Evolutionary conservation across 2,329 filamentous ascomycete species (phyloP).

Genomic region (Calonectria naviculata): DNA sequence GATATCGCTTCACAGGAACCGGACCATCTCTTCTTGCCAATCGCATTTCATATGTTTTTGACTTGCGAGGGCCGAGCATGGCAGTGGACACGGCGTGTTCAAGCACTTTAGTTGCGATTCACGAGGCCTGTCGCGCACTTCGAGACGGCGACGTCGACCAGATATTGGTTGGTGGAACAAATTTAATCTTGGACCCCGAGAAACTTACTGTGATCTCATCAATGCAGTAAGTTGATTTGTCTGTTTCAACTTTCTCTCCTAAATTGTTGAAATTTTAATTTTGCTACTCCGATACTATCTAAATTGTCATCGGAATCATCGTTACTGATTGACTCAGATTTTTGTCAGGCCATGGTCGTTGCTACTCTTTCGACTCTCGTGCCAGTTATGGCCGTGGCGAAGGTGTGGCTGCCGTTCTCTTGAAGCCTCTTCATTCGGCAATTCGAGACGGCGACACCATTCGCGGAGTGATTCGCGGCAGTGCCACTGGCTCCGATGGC

Average conservation of each 20-base stretch:
- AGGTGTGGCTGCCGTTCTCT: background rate
- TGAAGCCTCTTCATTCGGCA: background rate
- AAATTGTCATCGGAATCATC: too few relatives aligned
- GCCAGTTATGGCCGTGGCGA: background rate
- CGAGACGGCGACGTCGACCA: background rate
- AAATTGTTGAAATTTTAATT: background rate
- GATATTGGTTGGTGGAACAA: background rate
- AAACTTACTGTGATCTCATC: background rate
- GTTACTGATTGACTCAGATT: too few relatives aligned
- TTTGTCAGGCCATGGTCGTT: background rate
- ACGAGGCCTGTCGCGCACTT: background rate
- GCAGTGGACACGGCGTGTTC: background rate
- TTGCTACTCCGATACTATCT: too few relatives aligned
- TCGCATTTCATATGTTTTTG: background rate
- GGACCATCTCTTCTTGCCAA: background rate
- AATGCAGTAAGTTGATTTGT: background rate
- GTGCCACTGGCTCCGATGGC: background rate
- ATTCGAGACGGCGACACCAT: background rate
- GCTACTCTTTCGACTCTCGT: background rate
- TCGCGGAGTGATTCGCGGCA: background rate
- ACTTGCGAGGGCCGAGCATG: background rate
- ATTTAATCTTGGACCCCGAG: background rate
- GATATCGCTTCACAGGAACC: background rate
- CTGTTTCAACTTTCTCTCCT: background rate
- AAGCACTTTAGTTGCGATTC: background rate